These are phyloP conservation scores for Stemphylium lycopersici DNA, from an alignment of 2,329 filamentous ascomycete species.

Conservation along the genomic window DNA sequence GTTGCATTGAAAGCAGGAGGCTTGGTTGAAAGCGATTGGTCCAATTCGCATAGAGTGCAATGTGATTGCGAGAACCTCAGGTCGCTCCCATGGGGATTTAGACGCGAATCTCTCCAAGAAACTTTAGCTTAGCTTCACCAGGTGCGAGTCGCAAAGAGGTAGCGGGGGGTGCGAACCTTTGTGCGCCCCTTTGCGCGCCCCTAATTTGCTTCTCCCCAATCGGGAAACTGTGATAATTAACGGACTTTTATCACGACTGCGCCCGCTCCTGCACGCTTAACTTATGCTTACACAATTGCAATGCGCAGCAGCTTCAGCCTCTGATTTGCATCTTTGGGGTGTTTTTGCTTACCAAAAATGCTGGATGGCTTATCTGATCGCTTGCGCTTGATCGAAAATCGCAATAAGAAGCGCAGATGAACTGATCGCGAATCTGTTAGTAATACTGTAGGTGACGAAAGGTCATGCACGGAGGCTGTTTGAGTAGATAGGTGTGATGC, in stretches of 20 bases:
- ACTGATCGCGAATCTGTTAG: constrained; percentile 18
- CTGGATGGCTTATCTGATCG: constrained; percentile 23
- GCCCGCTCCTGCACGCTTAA: constrained; percentile 23
- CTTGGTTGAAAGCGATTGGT: background rate
- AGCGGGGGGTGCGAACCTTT: background rate
- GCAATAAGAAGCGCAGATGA: constrained; percentile 2
- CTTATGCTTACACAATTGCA: constrained; percentile 37
- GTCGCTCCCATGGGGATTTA: background rate
- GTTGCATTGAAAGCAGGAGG: background rate
- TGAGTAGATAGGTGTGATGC: too few relatives aligned
- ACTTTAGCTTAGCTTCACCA: background rate
- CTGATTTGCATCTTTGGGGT: background rate
- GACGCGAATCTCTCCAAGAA: constrained; percentile 8
- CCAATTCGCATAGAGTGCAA: background rate
- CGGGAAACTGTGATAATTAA: constrained; percentile 29
- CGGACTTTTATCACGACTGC: constrained; percentile 20
- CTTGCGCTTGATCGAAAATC: background rate
- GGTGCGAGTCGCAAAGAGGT: background rate
- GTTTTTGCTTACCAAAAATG: constrained; percentile 28
- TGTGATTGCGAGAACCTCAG: background rate
- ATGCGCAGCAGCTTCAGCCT: constrained; percentile 3
- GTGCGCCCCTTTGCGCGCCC: constrained; percentile 15
- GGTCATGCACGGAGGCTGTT: too few relatives aligned
- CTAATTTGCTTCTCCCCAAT: constrained; percentile 29
- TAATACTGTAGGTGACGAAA: constrained; percentile 4